Evolutionary conservation across 169 alveolate species (phyloP), one percentile per base, ranked within the genome.

Genomic region (Condylostoma magnum): DNA sequence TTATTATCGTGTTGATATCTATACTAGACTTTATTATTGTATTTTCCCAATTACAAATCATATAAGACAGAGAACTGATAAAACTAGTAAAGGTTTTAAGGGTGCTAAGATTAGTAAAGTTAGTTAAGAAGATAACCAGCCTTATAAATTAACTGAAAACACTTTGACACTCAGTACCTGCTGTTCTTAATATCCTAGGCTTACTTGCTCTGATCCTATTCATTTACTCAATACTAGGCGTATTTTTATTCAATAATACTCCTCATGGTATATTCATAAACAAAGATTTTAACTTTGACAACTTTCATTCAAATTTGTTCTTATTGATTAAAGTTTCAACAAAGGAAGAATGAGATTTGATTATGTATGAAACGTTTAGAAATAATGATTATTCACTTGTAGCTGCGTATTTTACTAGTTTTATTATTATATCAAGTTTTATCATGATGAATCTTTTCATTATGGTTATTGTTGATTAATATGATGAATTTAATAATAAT

Each of bases 191-290:
- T 80, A 92, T 87, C 2, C 68, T 85, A 47, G 60, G 82, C 0
- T 58, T 92, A 4, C 82, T 87, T 51, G 47, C 84, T 55, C 83
- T 92, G 10, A 73, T 92, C 3, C 84, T 58, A 60, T 85, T 89
- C 36, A 89, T 92, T 10, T 92, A 82, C 66, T 76, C 95, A 27
- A 79, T 92, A 1, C 70, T 92, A 10, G 95, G 92, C 20, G 94
- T 85, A 2, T 89, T 79, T 71, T 54, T 89, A 20, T 92, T 89
- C 58, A 69, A 79, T 38, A 76, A 77, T 25, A 71, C 85, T 1
- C 57, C 30, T 43, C 22, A 71, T 31, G 86, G 91, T 37, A 71
- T 65, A 20, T 38, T 72, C 0, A 74, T 84, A 15, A 78, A 80
- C 53, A 78, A 79, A 48, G 76, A 72, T 43, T 60, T 69, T 48